These are phyloP conservation scores for Aspergillus cejpii DNA, from an alignment of 2,329 filamentous ascomycete genomes.

Conservation along the genomic window DNA sequence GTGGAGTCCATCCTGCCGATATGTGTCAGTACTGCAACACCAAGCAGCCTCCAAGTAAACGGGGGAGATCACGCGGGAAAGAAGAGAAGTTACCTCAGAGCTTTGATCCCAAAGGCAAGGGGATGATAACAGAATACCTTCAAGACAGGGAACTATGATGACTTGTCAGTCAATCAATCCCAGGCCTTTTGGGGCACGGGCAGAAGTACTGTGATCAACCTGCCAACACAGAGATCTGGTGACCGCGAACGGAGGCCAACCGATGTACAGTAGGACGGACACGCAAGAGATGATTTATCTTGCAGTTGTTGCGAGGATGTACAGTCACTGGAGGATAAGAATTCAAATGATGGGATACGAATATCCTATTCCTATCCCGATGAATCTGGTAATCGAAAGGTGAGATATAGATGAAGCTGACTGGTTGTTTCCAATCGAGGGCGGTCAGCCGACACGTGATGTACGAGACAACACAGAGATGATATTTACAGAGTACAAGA, in stretches of 20 bases:
- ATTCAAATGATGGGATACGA: background rate
- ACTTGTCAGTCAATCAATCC: conserved; percentile 11
- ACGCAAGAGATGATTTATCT: conserved; percentile 1
- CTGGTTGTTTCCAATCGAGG: background rate
- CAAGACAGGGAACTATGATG: conserved; percentile 11
- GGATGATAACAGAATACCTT: background rate
- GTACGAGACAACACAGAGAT: background rate
- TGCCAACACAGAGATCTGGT: conserved; percentile 36
- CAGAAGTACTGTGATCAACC: conserved; percentile 16
- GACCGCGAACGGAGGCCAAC: conserved; percentile 24
- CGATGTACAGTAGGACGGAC: background rate
- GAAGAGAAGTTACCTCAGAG: conserved; percentile 1
- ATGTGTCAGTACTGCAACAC: background rate
- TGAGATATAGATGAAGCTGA: background rate
- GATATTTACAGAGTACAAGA: background rate
- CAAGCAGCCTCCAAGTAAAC: background rate
- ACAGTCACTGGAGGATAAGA: background rate
- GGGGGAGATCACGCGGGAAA: background rate
- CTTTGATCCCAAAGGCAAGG: conserved; percentile 5
- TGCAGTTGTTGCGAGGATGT: background rate
- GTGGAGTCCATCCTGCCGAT: background rate
- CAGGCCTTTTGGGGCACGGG: conserved; percentile 6
- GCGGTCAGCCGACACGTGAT: conserved; percentile 1
- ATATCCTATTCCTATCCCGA: background rate
- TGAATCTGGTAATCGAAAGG: background rate